Evolutionary conservation across 768 basidiomycete species (phyloP).

Genomic region (Aureoboletus auriporus): DNA sequence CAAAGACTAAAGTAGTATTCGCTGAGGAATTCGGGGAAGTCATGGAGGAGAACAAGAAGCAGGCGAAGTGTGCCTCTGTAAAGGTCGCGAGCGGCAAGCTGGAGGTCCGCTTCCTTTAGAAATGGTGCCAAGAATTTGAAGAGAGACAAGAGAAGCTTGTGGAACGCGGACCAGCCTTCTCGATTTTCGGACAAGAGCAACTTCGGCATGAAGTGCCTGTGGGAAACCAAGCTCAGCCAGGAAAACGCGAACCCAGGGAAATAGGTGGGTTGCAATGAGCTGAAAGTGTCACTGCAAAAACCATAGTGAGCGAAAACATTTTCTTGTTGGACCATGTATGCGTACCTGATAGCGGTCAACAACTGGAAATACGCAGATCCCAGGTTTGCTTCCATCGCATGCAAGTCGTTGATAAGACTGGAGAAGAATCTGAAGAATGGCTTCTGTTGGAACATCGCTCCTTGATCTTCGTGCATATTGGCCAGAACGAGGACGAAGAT

Average conservation of each 20-base stretch:
- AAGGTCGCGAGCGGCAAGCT: slow-evolving; percentile 76
- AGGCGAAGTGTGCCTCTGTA: slow-evolving; percentile 89
- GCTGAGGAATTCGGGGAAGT: slow-evolving; percentile 97
- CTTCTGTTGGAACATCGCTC: slow-evolving; percentile 88
- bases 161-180: slow-evolving; percentile 97
- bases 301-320: not conserved
- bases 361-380: slow-evolving; percentile 89
- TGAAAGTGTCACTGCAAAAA: slow-evolving; percentile 77
- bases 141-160: slow-evolving; percentile 87
- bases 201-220: slow-evolving; percentile 97
- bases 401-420: slow-evolving; percentile 88
- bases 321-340: slow-evolving; percentile 24
- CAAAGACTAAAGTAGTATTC: slow-evolving; percentile 96
- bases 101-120: slow-evolving; percentile 77
- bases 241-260: slow-evolving; percentile 99
- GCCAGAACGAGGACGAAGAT: slow-evolving; percentile 96
- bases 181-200: slow-evolving; percentile 82
- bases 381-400: slow-evolving; percentile 78
- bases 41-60: slow-evolving; percentile 92
- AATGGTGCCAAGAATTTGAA: slow-evolving; percentile 95
- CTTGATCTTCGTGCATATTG: slow-evolving; percentile 92
- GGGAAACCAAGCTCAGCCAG: slow-evolving; percentile 95
- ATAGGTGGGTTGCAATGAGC: slow-evolving; percentile 91
- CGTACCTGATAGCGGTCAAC: slow-evolving; percentile 81
- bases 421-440: slow-evolving; percentile 99